Conservation (phyloP, 1,284 basidiomycete genomes). For the Thelephora terrestris region DNA sequence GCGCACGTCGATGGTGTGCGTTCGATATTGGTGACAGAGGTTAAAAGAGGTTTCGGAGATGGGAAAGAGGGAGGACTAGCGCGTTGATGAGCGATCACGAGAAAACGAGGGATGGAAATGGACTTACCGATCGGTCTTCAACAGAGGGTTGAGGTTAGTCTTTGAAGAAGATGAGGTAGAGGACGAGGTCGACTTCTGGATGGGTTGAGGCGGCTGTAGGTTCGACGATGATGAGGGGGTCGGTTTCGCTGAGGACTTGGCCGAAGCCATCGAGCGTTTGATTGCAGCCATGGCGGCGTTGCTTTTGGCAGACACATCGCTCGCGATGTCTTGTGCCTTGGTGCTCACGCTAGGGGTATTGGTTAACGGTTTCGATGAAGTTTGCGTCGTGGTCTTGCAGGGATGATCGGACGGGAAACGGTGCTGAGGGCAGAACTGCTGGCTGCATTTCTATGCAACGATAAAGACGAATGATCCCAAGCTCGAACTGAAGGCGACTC, state of each 20-base stretch:
- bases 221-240: conserved; percentile 4
- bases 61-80: background rate
- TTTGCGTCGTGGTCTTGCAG: conserved; percentile 28
- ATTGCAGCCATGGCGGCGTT: conserved; percentile 34
- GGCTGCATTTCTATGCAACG: conserved; percentile 44
- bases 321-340: conserved; percentile 11
- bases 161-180: conserved; percentile 12
- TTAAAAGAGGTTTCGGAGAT: conserved; percentile 32
- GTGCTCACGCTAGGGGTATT: conserved; percentile 9
- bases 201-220: conserved; percentile 6
- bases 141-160: conserved; percentile 38
- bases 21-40: conserved; percentile 13
- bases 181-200: conserved; percentile 11
- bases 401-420: conserved; percentile 62
- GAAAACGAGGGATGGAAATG: conserved; percentile 16
- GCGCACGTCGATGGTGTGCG: conserved; percentile 8
- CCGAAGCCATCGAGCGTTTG: conserved; percentile 24
- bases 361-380: conserved; percentile 7
- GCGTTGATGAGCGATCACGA: conserved; percentile 56
- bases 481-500: conserved; percentile 19
- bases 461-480: background rate
- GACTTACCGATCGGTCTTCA: conserved; percentile 63
- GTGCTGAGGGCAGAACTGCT: conserved; percentile 64
- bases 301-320: conserved; percentile 27
- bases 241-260: conserved; percentile 4